A percentile compares a stretch with the other conserved stretches of the same genome.
phyloP scores from a whole-genome alignment of 495 filamentous ascomycete genomes.

The Lentithecium fluviatile region DNA sequence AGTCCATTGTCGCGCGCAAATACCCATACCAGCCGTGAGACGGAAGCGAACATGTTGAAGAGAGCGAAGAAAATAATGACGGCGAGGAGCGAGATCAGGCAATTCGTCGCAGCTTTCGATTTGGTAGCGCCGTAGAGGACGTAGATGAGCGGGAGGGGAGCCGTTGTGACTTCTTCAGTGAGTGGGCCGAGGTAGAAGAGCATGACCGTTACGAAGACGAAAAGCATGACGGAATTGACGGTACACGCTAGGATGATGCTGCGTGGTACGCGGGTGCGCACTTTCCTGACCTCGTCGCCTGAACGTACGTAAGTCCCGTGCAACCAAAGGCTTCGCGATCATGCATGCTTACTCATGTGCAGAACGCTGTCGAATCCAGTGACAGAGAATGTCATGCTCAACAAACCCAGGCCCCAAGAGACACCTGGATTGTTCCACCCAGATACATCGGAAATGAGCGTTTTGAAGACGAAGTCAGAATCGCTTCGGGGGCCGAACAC shows the following conservation, averaged over 20 bases:
- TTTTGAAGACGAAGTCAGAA: constrained; percentile 28
- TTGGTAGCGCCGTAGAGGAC: constrained; percentile 27
- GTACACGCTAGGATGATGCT: constrained; percentile 24
- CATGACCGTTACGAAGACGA: constrained; percentile 21
- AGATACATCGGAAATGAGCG: constrained; percentile 7
- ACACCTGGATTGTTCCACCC: constrained; percentile 32
- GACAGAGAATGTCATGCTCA: constrained; percentile 29
- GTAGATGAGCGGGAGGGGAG: constrained; percentile 24
- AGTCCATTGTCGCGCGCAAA: constrained; percentile 36
- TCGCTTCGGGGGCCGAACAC: constrained; percentile 5
- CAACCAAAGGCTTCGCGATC: neutral
- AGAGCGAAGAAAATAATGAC: constrained; percentile 21
- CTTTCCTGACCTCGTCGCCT: constrained; percentile 37
- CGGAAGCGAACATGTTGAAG: constrained; percentile 33
- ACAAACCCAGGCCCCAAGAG: constrained; percentile 24
- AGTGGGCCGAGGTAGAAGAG: constrained; percentile 29
- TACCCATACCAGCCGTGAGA: constrained; percentile 33
- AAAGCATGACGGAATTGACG: constrained; percentile 19
- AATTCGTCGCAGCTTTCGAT: constrained; percentile 26
- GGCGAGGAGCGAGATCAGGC: constrained; percentile 10
- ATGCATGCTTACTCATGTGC: constrained; percentile 32
- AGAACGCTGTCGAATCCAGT: constrained; percentile 34
- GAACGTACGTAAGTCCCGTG: neutral
- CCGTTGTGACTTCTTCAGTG: constrained; percentile 5
- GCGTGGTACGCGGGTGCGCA: constrained; percentile 19